phyloP scores from a whole-genome alignment of 768 basidiomycete species.

The Glaciozyma martinii region DNA sequence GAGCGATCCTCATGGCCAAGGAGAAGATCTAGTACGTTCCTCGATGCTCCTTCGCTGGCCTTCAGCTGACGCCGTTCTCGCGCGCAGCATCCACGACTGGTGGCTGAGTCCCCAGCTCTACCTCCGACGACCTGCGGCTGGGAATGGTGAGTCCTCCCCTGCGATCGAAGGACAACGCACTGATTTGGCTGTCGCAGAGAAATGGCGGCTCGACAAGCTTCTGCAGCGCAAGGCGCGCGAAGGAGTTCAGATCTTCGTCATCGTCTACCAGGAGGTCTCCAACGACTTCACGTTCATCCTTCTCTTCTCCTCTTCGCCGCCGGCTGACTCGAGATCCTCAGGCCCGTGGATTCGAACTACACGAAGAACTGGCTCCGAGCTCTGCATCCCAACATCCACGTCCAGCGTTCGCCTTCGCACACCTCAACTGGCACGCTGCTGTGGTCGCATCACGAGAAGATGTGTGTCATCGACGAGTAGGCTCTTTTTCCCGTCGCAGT shows the following conservation, averaged over 20 bases:
- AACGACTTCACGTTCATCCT: slow-evolving; percentile 78
- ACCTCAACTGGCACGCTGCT: slow-evolving; percentile 96
- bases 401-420: slow-evolving; percentile 94
- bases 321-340: neutral
- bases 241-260: slow-evolving; percentile 91
- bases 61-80: too few relatives aligned
- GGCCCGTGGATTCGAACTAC: slow-evolving; percentile 50
- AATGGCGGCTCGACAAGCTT: slow-evolving; percentile 63
- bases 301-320: neutral
- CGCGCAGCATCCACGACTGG: slow-evolving; percentile 93
- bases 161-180: neutral
- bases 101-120: slow-evolving; percentile 77
- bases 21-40: slow-evolving; percentile 29
- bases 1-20: slow-evolving; percentile 79
- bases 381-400: slow-evolving; percentile 74
- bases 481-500: neutral
- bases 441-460: slow-evolving; percentile 98
- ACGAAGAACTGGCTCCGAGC: slow-evolving; percentile 69
- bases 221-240: slow-evolving; percentile 85
- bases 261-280: slow-evolving; percentile 83
- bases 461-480: slow-evolving; percentile 86
- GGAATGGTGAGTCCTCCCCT: slow-evolving; percentile 47
- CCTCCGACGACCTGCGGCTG: slow-evolving; percentile 72
- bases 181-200: neutral
- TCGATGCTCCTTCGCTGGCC: neutral